A percentile compares a stretch with the other conserved stretches of the same genome.
phyloP scores from a whole-genome alignment of 2,329 filamentous ascomycete genomes.

The Emericellopsis atlantica region DNA sequence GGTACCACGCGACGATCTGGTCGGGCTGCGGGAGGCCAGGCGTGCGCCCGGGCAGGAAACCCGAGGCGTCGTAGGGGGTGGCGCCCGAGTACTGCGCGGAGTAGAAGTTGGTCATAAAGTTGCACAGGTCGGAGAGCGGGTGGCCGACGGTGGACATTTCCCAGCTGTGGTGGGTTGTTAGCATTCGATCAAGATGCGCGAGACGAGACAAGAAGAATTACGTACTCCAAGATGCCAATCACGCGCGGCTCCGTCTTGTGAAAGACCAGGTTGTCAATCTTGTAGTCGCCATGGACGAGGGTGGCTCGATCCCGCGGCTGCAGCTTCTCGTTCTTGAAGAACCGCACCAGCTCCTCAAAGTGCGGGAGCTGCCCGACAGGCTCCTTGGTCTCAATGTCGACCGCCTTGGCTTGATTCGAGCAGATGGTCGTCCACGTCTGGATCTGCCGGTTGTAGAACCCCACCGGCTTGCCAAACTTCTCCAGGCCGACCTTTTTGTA shows the following conservation, averaged over 20 bases:
- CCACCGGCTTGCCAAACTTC: constrained; percentile 57
- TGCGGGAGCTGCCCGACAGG: constrained; percentile 74
- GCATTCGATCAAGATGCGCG: not conserved
- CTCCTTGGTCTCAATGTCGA: constrained; percentile 64
- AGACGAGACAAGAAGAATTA: constrained; percentile 5
- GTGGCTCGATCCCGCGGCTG: constrained; percentile 69
- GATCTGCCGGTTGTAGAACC: constrained; percentile 81
- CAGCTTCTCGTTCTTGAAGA: constrained; percentile 56
- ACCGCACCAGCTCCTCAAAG: constrained; percentile 66
- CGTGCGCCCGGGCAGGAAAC: constrained; percentile 49
- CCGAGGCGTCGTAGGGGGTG: constrained; percentile 17
- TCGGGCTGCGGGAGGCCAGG: constrained; percentile 45
- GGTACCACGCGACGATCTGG: constrained; percentile 28
- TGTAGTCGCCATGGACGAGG: constrained; percentile 91
- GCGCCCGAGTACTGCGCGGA: constrained; percentile 14
- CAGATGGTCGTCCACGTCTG: constrained; percentile 72
- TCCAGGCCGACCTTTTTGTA: constrained; percentile 54
- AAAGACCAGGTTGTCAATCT: constrained; percentile 85
- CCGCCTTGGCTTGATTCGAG: constrained; percentile 59
- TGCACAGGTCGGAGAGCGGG: constrained; percentile 80
- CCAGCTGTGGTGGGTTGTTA: constrained; percentile 43
- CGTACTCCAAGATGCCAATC: constrained; percentile 80
- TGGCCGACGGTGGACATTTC: constrained; percentile 99
- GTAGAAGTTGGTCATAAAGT: constrained; percentile 43
- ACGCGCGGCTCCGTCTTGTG: constrained; percentile 79